phyloP scores from a whole-genome alignment of 306 rosid genomes.

The Pueraria montana region DNA sequence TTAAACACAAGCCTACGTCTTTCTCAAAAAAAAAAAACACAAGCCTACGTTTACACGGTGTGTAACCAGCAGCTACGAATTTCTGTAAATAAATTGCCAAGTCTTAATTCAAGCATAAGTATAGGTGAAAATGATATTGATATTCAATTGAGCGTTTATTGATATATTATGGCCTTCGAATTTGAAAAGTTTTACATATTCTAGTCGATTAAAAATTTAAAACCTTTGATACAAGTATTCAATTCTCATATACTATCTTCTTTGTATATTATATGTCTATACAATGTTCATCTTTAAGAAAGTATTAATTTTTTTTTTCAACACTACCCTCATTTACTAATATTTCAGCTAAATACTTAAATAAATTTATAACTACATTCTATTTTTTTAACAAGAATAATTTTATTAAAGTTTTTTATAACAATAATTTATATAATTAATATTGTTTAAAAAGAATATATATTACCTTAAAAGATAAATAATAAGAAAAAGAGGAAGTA shows the following conservation, averaged over 20 bases:
- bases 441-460: neutral
- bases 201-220: neutral
- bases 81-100: neutral
- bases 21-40: too few species aligned
- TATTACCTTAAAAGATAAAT: neutral
- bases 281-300: neutral
- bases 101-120: neutral
- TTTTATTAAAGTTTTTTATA: neutral
- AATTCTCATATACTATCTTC: neutral
- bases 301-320: neutral
- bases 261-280: neutral
- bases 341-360: neutral
- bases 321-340: neutral
- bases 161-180: constrained; percentile 6
- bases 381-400: neutral
- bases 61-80: neutral
- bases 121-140: neutral
- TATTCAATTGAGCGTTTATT: neutral
- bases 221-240: neutral
- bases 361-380: neutral
- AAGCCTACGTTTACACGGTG: neutral
- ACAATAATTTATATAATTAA: neutral
- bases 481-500: neutral
- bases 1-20: too few species aligned
- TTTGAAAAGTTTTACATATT: constrained; percentile 7